A percentile compares a stretch with the other conserved stretches of the same genome.
phyloP scores from a whole-genome alignment of 371 early-diverging fungal species.

The Rhizomucor pusillus region DNA sequence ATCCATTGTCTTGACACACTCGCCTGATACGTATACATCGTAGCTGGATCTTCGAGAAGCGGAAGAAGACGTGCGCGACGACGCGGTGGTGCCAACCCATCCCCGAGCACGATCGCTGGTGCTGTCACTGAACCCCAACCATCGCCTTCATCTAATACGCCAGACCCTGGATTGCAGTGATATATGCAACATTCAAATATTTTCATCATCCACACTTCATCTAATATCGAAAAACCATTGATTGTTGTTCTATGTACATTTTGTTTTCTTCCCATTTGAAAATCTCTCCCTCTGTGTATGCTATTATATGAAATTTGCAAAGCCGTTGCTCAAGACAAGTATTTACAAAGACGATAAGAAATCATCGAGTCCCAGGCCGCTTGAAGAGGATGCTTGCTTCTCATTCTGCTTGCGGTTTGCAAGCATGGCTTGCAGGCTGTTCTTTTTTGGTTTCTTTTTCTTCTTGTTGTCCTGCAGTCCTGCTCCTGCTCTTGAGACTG shows the following conservation, averaged over 20 bases:
- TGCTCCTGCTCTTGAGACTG: conserved; percentile 1
- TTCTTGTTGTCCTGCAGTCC: conserved; percentile 10
- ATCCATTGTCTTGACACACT: neutral
- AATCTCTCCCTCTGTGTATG: no score
- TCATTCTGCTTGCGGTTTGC: conserved; percentile 26
- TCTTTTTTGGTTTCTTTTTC: conserved; percentile 43
- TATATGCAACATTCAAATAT: neutral
- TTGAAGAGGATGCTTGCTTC: neutral
- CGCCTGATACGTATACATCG: no score
- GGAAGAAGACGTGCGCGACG: no score
- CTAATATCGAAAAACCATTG: neutral
- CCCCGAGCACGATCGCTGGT: neutral
- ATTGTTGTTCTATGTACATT: neutral
- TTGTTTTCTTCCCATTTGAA: conserved; percentile 1
- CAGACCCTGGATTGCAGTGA: no score
- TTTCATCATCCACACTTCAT: neutral
- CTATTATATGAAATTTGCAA: no score
- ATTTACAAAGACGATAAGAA: conserved; percentile 34
- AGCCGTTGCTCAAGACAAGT: neutral
- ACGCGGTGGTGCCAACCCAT: no score
- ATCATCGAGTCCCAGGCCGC: conserved; percentile 23
- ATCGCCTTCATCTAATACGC: no score
- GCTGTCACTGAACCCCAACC: neutral
- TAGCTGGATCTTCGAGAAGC: no score
- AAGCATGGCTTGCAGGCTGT: conserved; percentile 34